Base-by-base conservation (phyloP, 2,329 filamentous ascomycete species). In the Hymenoscyphus linearis region DNA sequence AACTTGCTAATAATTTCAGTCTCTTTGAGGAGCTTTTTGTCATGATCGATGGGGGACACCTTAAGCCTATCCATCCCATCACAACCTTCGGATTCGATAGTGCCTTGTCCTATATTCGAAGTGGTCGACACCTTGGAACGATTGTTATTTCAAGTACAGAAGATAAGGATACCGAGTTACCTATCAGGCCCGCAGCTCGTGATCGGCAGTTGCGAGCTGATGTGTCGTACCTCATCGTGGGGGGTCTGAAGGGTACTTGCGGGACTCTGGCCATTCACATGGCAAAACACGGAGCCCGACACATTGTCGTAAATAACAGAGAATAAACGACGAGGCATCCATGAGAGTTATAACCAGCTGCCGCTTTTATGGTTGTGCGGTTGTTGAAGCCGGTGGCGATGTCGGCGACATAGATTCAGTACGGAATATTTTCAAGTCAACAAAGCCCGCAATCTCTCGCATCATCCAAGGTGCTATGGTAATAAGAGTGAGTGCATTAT, bases 51-150 rank as follows among this genome's bases (percentile, higher is more conserved):
- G n/a, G 36, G 16, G 65, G 64, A 9, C 54, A 61, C 36, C 35
- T 68, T 18, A 63, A 60, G 47, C 65, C 66, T 4, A 68, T 68
- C 26, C 10, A 34, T 4, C 66, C 66, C 9, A 37, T 64, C 22
- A 60, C 57, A 16, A 14, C 31, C 14, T 67, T 66, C 12, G 35
- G 57, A 18, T 66, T 66, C 74, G 57, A 70, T 62, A 25, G 76
- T 5, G 74, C 9, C 57, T 53, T 69, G 16, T 3, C 36, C 14
- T 65, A 70, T 16, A 72, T 80, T 66, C 76, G 77, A 57, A 69
- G 67, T 34, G 77, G 76, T 0, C 66, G 70, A 1, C 77, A 78
- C 58, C 71, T 78, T n/a, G 79, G 78, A 0, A 80, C 80, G 59
- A 70, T 79, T 5, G 71, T 78, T 5, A 62, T 67, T 27, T 54